Evolutionary conservation across 768 basidiomycete species (phyloP), one percentile per base, ranked within the genome.

Genomic region (Termitomyces sp.): DNA sequence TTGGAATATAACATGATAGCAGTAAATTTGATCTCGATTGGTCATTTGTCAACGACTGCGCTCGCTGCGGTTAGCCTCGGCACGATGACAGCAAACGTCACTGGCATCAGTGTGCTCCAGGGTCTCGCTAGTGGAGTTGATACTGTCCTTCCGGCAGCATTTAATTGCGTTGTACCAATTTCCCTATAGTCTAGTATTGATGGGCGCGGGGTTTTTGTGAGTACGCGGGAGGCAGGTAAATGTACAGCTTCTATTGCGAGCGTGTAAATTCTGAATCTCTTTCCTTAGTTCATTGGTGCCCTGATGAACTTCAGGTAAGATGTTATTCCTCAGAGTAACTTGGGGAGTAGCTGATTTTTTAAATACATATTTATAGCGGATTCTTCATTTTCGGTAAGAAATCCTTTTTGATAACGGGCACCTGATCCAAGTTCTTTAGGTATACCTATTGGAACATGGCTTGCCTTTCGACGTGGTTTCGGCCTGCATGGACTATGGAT

Each of bases 111-210:
- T 53, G 79, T 87, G 44, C 62, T 85, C 1, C 78, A 79, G 45
- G 84, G 85, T 19, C 74, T 88, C 37, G 72, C 77, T 5, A 81
- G 82, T 24, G 77, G 84, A 5, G 75, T 90, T 12, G 88, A 90
- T 65, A 87, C 87, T 0, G 77, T 90, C 53, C 77, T 89, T 26
- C 88, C 89, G 0, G 78, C 85, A 38, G 87, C 88, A 17, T 90
- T 81, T 84, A 87, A 82, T 95, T 3, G 82, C 85, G 6, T 71
- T 88, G 22, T 88, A 85, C 75, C 88, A 96, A 68, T 81, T 95
- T 3, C 85, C 93, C 51, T 94, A 97, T 62, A 35, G 14, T 8
- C 5, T 15, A 14, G 34, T 77, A 3, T 83, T 78, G 0, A 80
- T 93, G 8, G 76, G 81, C 0, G 79, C 76, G 9, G 93, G 93